Conservation (phyloP, 2,329 filamentous ascomycete species). For the Gaeumannomyces sp. region DNA sequence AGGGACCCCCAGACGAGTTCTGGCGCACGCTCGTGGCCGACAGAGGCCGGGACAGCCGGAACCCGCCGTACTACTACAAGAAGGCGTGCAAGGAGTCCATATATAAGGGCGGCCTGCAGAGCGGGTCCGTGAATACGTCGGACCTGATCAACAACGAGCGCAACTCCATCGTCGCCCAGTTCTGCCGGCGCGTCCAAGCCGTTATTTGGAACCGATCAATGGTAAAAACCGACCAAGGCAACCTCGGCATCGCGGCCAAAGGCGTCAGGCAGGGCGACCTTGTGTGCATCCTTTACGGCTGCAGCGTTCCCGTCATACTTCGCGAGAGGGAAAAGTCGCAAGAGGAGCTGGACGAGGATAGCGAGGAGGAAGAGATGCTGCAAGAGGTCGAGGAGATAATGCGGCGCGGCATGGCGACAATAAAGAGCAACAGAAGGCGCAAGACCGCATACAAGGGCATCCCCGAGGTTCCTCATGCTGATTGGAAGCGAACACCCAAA, state of each 20-base stretch:
- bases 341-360: conserved; percentile 10
- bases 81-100: conserved; percentile 20
- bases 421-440: not conserved
- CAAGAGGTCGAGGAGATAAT: not conserved
- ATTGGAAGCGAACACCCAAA: no score
- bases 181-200: conserved; percentile 21
- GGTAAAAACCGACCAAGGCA: conserved; percentile 15
- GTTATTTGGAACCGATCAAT: conserved; percentile 22
- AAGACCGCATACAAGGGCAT: not conserved
- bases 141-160: conserved; percentile 21
- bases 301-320: conserved; percentile 20
- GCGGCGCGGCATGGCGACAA: not conserved
- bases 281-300: conserved; percentile 20
- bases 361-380: conserved; percentile 1
- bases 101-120: conserved; percentile 17
- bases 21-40: conserved; percentile 22
- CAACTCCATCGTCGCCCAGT: conserved; percentile 23
- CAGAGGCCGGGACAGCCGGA: conserved; percentile 18
- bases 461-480: not conserved
- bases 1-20: conserved; percentile 19
- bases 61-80: conserved; percentile 21
- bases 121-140: conserved; percentile 17
- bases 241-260: conserved; percentile 13
- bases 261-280: conserved; percentile 15
- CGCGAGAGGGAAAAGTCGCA: conserved; percentile 5